phyloP scores from a whole-genome alignment of 441 rosid species.

The Cnidoscolus chayamansa region DNA sequence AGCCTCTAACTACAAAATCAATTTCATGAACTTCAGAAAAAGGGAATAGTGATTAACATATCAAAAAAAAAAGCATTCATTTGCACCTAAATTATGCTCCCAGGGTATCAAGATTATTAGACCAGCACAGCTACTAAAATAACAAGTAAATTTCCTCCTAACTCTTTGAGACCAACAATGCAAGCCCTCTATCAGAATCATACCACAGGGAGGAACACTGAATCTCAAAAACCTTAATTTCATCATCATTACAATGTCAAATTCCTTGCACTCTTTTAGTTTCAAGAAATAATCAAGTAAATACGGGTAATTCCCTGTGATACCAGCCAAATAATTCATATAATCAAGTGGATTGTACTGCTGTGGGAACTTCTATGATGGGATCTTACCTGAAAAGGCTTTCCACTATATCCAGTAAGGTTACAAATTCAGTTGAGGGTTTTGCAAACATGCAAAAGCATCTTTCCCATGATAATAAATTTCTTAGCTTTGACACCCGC shows the following conservation, averaged over 20 bases:
- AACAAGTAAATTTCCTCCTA: neutral
- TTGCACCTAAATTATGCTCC: neutral
- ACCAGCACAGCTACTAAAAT: neutral
- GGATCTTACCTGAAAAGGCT: neutral
- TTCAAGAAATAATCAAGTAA: neutral
- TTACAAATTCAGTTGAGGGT: neutral
- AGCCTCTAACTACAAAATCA: neutral
- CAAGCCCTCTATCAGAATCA: neutral
- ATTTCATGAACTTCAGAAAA: slow-evolving; percentile 7
- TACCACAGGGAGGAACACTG: neutral
- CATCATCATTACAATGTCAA: neutral
- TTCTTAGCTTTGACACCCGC: neutral
- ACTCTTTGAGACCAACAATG: neutral
- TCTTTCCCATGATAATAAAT: neutral
- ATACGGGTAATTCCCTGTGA: neutral
- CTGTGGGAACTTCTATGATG: neutral
- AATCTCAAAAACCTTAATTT: neutral
- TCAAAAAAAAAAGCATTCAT: neutral
- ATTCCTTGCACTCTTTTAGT: neutral
- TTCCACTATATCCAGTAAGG: neutral
- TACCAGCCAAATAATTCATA: neutral
- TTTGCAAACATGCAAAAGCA: slow-evolving; percentile 2
- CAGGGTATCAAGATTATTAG: neutral
- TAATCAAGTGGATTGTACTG: neutral
- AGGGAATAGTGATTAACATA: neutral